These are phyloP conservation scores for Cordyceps cicadae DNA, from an alignment of 2,329 filamentous ascomycete genomes.

Conservation along the genomic window DNA sequence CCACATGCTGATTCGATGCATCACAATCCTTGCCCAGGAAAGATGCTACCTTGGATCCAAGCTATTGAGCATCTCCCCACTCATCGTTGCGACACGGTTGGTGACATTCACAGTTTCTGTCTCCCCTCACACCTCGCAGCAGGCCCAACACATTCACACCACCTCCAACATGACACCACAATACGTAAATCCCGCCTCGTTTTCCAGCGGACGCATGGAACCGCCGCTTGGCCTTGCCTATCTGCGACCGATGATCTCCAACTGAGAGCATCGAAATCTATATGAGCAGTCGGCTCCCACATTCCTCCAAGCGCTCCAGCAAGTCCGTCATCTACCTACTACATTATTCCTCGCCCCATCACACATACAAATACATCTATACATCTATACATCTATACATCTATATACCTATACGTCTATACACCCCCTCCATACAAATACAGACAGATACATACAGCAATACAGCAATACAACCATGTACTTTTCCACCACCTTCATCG, in stretches of 20 bases:
- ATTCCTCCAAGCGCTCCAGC: too few species aligned
- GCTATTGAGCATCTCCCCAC: slow-evolving; percentile 2
- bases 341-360: background rate
- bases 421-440: background rate
- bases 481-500: slow-evolving; percentile 7
- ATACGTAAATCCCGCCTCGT: background rate
- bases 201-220: background rate
- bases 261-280: background rate
- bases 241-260: background rate
- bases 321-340: background rate
- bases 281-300: slow-evolving; percentile 3
- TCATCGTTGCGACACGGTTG: background rate
- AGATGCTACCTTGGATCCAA: background rate
- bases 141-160: background rate
- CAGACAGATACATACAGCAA: background rate
- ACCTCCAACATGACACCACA: background rate
- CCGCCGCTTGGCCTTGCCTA: slow-evolving; percentile 2
- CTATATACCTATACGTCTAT: background rate
- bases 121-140: background rate
- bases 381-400: too few species aligned
- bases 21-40: background rate
- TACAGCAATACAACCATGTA: background rate
- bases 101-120: background rate
- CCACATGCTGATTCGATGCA: background rate
- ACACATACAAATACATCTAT: background rate